Base-by-base conservation (phyloP, 257 asterid species). In the Ehretia macrophylla region DNA sequence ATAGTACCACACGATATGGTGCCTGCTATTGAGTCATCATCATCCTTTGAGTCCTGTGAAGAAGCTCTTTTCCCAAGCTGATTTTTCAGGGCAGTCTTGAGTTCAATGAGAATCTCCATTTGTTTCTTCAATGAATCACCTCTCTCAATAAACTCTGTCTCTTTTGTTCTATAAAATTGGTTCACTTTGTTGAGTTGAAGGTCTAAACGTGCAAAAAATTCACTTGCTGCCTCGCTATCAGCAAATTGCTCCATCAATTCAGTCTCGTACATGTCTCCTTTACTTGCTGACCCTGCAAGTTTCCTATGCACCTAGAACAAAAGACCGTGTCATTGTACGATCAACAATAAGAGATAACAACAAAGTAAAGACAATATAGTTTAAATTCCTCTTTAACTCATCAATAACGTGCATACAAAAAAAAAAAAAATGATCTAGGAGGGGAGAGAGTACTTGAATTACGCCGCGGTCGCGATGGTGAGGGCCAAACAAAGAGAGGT, bases 181-280 rank as follows among this genome's bases (percentile, higher is more conserved):
- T 88, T 91, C 78, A 91, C 98, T 77, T 91, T 91, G 74, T 88
- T 91, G 6, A 91, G 94, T 70, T 91, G 96, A 19, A 57, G 67
- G 64, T 91, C 98, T 59, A 91, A 73, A 12, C 82, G 76, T 8
- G 79, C 68, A 51, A 91, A 91, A 52, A 91, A 91, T 62, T 87
- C 96, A 16, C 48, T 64, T 0, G 91, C 85, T 2, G 88, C 79
- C 47, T 87, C 91, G 23, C 69, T 76, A 37, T 85, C 95, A 16
- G 82, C 81, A 63, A 85, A 81, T 42, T 83, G 83, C 63, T 87
- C 94, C 21, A 87, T 50, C 72, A 90, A 38, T 58, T 90, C 94
- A 0, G 97, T 90, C 71, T 83, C 90, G 38, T 90, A 90, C 75
- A 81, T 32, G 60, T 81, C 90, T 16, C 74, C 86, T 27, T 68